Evolutionary conservation across 768 basidiomycete species (phyloP), one percentile per base, ranked within the genome.

Genomic region (Scleroderma citrinum): DNA sequence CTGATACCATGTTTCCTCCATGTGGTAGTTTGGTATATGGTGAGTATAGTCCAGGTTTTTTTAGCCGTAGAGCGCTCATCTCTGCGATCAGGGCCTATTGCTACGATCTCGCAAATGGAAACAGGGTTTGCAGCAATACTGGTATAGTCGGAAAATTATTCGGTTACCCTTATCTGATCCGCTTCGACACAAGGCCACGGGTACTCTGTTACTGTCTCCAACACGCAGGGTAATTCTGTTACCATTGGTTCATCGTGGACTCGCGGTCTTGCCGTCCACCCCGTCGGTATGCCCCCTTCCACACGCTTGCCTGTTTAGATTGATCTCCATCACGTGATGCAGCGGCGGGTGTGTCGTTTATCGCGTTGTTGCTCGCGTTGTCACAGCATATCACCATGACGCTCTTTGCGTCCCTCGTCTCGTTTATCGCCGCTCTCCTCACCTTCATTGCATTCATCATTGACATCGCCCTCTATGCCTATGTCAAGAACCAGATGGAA

Each of bases 401-500:
- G 13, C 66, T 80, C 19, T 29, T 77, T 41, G 65, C 78, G 1
- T 71, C 76, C 14, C 60, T 80, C 43, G 45, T 68, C 2, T 74
- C 87, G 12, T 86, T 87, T 75, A 71, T 89, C 47, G 85, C 85
- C 7, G 82, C 85, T 1, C 52, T 76, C 19, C 61, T 91, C 38
- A 78, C 86, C 3, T 68, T 89, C 48, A 78, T 89, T 53, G 81
- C 86, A 1, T 87, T 91, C 59, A 77, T 78, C 36, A 79, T 86
- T 62, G 87, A 92, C 63, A 83, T 90, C 51, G 83, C 85, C 13
- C 76, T 92, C 26, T 84, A 71, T 58, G 81, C 71, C 3, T 80
- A 74, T 49, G 74, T 83, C 45, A 80, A 77, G 59, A 72, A 82
- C 45, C 70, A 82, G 54, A 71, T 86, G 56, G 66, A 66, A 38